These are phyloP conservation scores for Scedosporium boydii DNA, from an alignment of 2,329 filamentous ascomycete species.

Conservation along the genomic window DNA sequence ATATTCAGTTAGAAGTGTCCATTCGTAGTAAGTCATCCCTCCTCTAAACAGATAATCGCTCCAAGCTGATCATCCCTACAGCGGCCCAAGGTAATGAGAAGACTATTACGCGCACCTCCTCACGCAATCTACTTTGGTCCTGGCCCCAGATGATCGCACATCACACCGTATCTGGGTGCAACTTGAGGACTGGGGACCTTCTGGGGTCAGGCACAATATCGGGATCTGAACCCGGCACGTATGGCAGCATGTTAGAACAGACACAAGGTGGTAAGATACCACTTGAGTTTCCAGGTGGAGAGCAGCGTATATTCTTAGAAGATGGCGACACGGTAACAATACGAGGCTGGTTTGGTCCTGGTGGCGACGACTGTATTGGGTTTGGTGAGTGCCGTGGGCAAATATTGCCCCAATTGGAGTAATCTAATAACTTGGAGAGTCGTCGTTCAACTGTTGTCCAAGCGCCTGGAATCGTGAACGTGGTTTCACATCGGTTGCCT, in stretches of 20 bases:
- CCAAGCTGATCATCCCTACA: constrained; percentile 24
- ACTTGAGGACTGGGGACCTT: constrained; percentile 63
- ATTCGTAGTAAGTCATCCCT: too few relatives aligned
- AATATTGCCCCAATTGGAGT: too few relatives aligned
- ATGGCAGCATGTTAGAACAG: constrained; percentile 65
- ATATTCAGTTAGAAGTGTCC: constrained; percentile 20
- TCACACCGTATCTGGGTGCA: constrained; percentile 69
- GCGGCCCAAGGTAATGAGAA: not conserved
- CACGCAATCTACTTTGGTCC: constrained; percentile 56
- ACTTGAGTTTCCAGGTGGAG: too few relatives aligned
- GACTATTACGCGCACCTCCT: constrained; percentile 23
- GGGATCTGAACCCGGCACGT: constrained; percentile 51
- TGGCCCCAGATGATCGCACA: constrained; percentile 80
- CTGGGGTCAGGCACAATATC: constrained; percentile 70
- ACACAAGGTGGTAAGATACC: constrained; percentile 55
- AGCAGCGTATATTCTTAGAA: too few relatives aligned
- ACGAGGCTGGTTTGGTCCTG: too few relatives aligned
- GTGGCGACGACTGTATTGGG: too few relatives aligned
- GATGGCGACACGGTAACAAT: too few relatives aligned
- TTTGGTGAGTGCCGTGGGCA: too few relatives aligned
- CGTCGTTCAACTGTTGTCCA: too few relatives aligned
- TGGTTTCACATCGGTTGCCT: too few relatives aligned
- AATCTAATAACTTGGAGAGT: too few relatives aligned
- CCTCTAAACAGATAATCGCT: constrained; percentile 9
- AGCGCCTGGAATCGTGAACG: too few relatives aligned